phyloP scores from a whole-genome alignment of 2,329 filamentous ascomycete genomes.

The Teratosphaeria nubilosa region DNA sequence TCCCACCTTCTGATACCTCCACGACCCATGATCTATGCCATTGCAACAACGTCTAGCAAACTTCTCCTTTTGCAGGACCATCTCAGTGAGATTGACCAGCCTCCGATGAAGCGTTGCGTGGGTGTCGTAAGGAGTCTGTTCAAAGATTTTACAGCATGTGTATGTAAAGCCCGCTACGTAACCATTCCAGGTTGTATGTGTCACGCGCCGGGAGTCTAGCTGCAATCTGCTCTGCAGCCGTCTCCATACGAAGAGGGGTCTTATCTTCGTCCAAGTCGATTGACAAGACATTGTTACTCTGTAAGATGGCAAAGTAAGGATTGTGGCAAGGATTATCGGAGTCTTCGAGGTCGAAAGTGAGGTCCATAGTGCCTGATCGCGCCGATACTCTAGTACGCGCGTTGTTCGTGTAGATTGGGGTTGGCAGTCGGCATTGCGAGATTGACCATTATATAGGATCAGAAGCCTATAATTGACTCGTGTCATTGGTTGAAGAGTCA shows the following conservation, averaged over 20 bases:
- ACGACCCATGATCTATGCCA: not conserved
- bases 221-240: not conserved
- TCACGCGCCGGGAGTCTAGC: not conserved
- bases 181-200: not conserved
- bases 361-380: no score
- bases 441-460: no score
- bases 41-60: not conserved
- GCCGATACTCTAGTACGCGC: no score
- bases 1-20: no score
- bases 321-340: not conserved
- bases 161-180: not conserved
- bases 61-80: not conserved
- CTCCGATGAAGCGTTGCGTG: not conserved
- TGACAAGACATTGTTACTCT: not conserved
- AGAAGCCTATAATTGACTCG: no score
- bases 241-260: not conserved
- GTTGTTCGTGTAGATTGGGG: no score
- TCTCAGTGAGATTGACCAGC: not conserved
- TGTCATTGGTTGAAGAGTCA: not conserved
- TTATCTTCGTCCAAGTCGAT: not conserved
- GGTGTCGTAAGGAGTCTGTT: not conserved
- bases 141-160: not conserved
- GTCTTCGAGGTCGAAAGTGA: no score
- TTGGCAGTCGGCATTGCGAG: no score
- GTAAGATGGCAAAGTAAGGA: not conserved